Evolutionary conservation across 2,329 filamentous ascomycete species (phyloP).

Genomic region (Apiospora pterosperma): DNA sequence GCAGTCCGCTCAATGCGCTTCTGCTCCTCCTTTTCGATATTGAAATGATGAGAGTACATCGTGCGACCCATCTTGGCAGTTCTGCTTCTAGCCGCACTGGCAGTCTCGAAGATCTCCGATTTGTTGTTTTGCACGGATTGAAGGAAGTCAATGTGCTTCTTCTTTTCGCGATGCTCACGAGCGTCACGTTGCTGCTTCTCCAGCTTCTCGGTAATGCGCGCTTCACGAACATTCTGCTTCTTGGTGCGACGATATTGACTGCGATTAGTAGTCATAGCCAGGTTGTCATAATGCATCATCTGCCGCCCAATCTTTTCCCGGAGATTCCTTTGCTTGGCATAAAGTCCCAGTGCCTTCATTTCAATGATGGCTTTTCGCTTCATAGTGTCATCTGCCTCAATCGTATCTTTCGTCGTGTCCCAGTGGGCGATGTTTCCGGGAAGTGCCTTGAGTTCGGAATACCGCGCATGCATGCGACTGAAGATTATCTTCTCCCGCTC

Average conservation of each 20-base stretch:
- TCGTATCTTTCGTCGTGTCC: slow-evolving; percentile 69
- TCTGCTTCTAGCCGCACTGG: slow-evolving; percentile 66
- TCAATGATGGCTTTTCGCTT: slow-evolving; percentile 93
- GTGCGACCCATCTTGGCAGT: slow-evolving; percentile 82
- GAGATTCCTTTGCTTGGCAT: slow-evolving; percentile 82
- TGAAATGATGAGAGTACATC: slow-evolving; percentile 87
- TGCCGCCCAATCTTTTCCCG: slow-evolving; percentile 84
- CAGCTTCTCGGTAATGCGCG: slow-evolving; percentile 95
- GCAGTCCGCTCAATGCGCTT: slow-evolving; percentile 96
- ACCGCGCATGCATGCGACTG: slow-evolving; percentile 83
- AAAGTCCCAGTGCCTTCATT: slow-evolving; percentile 85
- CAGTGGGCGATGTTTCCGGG: slow-evolving; percentile 84
- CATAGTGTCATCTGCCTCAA: slow-evolving; percentile 72
- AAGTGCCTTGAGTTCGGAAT: slow-evolving; percentile 77
- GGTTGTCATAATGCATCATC: slow-evolving; percentile 93
- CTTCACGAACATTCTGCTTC: slow-evolving; percentile 94
- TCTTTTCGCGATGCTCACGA: slow-evolving; percentile 93
- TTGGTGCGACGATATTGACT: slow-evolving; percentile 89
- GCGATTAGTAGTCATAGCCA: slow-evolving; percentile 95
- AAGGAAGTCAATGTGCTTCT: slow-evolving; percentile 92
- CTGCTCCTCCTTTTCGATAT: slow-evolving; percentile 99
- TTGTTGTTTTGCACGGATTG: slow-evolving; percentile 81
- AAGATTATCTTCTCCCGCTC: slow-evolving; percentile 86
- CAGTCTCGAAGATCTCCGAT: slow-evolving; percentile 69
- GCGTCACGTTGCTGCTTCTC: slow-evolving; percentile 98